Base-by-base conservation (phyloP, 352 stramenopile species). In the Globisporangium ultimum region DNA sequence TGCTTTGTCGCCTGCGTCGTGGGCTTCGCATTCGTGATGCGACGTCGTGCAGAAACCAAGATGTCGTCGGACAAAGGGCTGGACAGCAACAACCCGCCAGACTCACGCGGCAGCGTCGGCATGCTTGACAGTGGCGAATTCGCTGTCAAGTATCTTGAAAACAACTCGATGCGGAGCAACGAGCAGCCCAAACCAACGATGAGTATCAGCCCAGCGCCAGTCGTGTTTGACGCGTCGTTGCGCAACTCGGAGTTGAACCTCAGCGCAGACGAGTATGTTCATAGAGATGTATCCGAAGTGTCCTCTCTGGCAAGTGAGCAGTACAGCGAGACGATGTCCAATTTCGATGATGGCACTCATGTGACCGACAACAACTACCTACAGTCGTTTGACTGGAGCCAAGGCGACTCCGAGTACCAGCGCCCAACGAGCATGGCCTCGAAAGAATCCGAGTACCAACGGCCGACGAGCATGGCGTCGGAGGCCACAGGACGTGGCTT, bases 271-370 rank as follows among this genome's bases (percentile, higher is more conserved):
- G 52, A 66, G 10, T 59, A 52, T 24, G 43, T 67, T 4, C 45
- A 53, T 13, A 73, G 67, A 47, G 73, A 78, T 40, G 70, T 82
- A 40, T 84, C 73, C 3, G 64, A 78, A 12, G 40, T 88, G 3
- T 82, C 74, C 21, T 84, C 78, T 22, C 47, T 80, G 20, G 71
- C 67, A 5, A 70, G 64, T 40, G 66, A 75, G 13, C 60, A 76
- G 36, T 82, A 76, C 48, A 68, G 70, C 32, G 66, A 74, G 21
- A 80, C 71, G 8, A 68, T 82, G 55, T 85, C 78, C 11, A 85
- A 80, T 53, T 85, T 80, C 51, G 75, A 79, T 22, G 75, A 82
- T 55, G 80, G 70, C 49, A 60, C 73, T 67, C 55, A 64, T 50
- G 21, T 65, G 63, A 54, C 72, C 73, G 54, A 71, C 17, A 43